phyloP scores from a whole-genome alignment of 495 filamentous ascomycete species.

The Neurospora africana region DNA sequence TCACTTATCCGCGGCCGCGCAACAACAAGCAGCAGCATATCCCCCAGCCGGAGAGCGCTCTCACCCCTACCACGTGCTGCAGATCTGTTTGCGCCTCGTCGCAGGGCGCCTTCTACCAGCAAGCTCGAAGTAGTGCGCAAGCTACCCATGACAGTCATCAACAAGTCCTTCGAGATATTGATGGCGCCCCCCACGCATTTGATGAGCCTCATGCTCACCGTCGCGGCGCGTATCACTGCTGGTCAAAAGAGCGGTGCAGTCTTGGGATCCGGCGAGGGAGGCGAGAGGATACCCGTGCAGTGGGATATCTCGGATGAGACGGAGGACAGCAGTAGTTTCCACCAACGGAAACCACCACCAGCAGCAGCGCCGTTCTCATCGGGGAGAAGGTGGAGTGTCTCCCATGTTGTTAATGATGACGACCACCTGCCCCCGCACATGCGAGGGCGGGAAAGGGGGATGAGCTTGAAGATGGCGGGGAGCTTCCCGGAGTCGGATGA shows the following conservation, averaged over 20 bases:
- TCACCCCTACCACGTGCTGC: conserved; percentile 61
- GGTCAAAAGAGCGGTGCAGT: conserved; percentile 47
- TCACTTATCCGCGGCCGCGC: conserved; percentile 18
- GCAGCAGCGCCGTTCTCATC: conserved; percentile 3
- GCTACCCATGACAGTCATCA: conserved; percentile 56
- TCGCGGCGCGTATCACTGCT: conserved; percentile 63
- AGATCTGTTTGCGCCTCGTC: conserved; percentile 49
- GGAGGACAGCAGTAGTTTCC: conserved; percentile 9
- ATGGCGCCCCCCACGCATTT: conserved; percentile 67
- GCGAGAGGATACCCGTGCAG: conserved; percentile 40
- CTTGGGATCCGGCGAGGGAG: conserved; percentile 36
- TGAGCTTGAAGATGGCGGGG: conserved; percentile 16
- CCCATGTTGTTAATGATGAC: not conserved
- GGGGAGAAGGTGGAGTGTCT: conserved; percentile 1
- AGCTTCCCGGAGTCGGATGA: conserved; percentile 19
- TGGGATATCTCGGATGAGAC: conserved; percentile 46
- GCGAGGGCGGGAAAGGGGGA: not conserved
- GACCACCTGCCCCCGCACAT: not conserved
- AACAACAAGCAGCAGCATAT: conserved; percentile 26
- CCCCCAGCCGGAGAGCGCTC: conserved; percentile 48
- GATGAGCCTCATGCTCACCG: conserved; percentile 64
- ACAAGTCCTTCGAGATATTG: conserved; percentile 64
- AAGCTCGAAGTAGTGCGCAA: conserved; percentile 35
- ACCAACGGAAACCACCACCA: conserved; percentile 14
- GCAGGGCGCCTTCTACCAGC: conserved; percentile 1